Conservation (phyloP, 352 stramenopile species). For the Paralagenidium karlingii region DNA sequence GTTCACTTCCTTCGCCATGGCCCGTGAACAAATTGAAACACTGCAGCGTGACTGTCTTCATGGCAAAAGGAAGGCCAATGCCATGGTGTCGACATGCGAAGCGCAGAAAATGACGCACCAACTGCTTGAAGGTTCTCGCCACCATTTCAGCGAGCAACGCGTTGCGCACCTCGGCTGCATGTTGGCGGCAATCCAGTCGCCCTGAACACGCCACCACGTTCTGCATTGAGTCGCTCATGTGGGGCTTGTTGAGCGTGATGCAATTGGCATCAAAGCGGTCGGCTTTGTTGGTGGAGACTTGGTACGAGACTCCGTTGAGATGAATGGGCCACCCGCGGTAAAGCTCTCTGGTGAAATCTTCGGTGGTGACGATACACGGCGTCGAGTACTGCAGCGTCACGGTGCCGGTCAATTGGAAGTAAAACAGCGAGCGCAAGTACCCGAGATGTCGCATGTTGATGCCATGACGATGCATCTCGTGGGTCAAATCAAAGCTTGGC, state of each 20-base stretch:
- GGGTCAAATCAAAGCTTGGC: constrained; percentile 33
- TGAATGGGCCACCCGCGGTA: constrained; percentile 46
- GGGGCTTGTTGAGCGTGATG: constrained; percentile 42
- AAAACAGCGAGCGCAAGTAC: constrained; percentile 65
- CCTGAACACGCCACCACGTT: constrained; percentile 58
- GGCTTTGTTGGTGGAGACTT: constrained; percentile 22
- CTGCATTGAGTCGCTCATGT: constrained; percentile 58
- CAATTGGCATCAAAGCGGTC: constrained; percentile 41
- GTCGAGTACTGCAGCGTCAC: constrained; percentile 76
- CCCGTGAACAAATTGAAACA: constrained; percentile 62
- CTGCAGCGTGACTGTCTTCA: constrained; percentile 35
- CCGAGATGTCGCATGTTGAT: constrained; percentile 87
- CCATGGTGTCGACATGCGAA: constrained; percentile 13
- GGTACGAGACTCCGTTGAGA: constrained; percentile 34
- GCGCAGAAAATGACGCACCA: constrained; percentile 68
- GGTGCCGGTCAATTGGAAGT: constrained; percentile 53
- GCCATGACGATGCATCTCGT: constrained; percentile 80
- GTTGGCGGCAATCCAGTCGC: constrained; percentile 34
- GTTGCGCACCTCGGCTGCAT: constrained; percentile 35
- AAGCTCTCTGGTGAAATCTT: constrained; percentile 77
- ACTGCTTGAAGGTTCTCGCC: constrained; percentile 77
- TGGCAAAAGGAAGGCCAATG: constrained; percentile 24
- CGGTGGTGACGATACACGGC: constrained; percentile 54
- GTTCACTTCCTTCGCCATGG: constrained; percentile 34
- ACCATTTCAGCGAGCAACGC: constrained; percentile 81